Conservation (phyloP, 257 asterid species). For the Petunia secreta region DNA sequence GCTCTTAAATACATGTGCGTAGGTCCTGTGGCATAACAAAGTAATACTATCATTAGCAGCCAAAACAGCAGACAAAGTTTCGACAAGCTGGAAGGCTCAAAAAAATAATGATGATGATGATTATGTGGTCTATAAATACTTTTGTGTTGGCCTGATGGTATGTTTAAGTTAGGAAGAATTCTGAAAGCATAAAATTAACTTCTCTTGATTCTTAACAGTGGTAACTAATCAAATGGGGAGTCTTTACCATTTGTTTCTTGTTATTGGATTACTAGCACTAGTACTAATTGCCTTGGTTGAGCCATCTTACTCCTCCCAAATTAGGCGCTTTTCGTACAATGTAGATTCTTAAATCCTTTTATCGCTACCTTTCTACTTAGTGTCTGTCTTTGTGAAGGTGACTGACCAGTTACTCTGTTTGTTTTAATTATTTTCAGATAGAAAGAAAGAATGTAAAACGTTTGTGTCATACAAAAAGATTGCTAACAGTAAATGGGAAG, state of each 20-base stretch:
- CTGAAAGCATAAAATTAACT: neutral
- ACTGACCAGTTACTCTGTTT: neutral
- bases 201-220: neutral
- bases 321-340: slow-evolving; percentile 54
- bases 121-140: slow-evolving; percentile 2
- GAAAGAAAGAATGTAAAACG: slow-evolving; percentile 66
- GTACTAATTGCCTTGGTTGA: slow-evolving; percentile 21
- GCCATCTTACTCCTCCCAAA: slow-evolving; percentile 43
- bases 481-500: slow-evolving; percentile 63
- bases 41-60: neutral
- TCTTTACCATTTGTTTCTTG: slow-evolving; percentile 29
- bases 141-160: neutral
- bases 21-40: too few species aligned
- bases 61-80: slow-evolving; percentile 17
- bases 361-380: neutral
- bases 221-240: slow-evolving; percentile 43
- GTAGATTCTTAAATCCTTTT: slow-evolving; percentile 33
- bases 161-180: neutral
- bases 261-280: slow-evolving; percentile 29
- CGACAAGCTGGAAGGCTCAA: neutral
- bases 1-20: too few species aligned
- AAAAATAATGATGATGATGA: neutral
- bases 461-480: slow-evolving; percentile 55
- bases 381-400: neutral
- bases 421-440: slow-evolving; percentile 44